Conservation (phyloP, 1,284 basidiomycete species). For the Leccinum subspadiceum region DNA sequence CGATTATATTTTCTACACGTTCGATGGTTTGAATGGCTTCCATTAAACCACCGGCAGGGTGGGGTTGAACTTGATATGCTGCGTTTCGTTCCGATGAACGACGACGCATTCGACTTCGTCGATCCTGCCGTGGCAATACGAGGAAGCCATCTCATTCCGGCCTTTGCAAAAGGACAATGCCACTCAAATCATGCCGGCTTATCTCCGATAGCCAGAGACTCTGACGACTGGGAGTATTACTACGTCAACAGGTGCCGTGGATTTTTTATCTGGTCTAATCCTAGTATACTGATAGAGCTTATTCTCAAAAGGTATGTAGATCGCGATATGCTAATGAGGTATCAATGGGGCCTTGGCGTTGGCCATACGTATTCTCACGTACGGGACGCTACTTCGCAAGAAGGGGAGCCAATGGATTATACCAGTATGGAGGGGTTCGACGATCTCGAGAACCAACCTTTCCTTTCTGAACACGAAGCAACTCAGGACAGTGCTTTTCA, state of each 20-base stretch:
- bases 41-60: background rate
- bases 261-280: background rate
- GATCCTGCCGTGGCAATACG: slow-evolving; percentile 12
- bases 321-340: slow-evolving; percentile 9
- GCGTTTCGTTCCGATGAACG: background rate
- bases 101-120: slow-evolving; percentile 15
- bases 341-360: slow-evolving; percentile 9
- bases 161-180: slow-evolving; percentile 5
- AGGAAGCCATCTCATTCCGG: slow-evolving; percentile 14
- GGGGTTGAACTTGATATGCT: background rate
- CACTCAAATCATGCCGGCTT: background rate
- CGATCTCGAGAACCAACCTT: background rate
- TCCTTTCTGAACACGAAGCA: background rate
- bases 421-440: background rate
- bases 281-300: background rate
- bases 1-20: slow-evolving; percentile 4
- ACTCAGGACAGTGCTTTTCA: background rate
- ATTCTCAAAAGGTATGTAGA: slow-evolving; percentile 9
- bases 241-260: background rate
- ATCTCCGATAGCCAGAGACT: background rate
- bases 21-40: background rate
- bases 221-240: background rate
- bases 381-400: background rate
- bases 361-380: slow-evolving; percentile 6
- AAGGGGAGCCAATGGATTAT: background rate